phyloP scores from a whole-genome alignment of 1,284 basidiomycete species.

The Exobasidium cylindrosporum region DNA sequence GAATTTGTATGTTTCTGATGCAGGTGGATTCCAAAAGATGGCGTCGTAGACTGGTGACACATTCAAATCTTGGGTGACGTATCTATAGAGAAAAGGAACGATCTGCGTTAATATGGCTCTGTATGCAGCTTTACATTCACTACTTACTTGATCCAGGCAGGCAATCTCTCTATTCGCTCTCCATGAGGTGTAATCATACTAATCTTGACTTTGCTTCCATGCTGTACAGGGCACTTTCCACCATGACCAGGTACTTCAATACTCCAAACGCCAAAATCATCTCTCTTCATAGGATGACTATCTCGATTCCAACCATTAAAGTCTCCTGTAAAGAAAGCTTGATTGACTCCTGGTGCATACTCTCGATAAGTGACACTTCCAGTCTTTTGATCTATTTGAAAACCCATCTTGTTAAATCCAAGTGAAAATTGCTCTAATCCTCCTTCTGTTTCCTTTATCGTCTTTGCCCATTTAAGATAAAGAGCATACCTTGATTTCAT shows the following conservation, averaged over 20 bases:
- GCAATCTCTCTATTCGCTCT: conserved; percentile 81
- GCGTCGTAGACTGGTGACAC: conserved; percentile 92
- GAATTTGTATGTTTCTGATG: conserved; percentile 71
- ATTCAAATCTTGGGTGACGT: conserved; percentile 87
- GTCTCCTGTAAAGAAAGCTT: conserved; percentile 85
- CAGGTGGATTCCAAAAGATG: conserved; percentile 94
- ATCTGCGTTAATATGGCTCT: neutral
- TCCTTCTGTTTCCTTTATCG: conserved; percentile 39
- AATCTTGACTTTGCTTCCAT: conserved; percentile 85
- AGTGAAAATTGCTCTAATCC: conserved; percentile 84
- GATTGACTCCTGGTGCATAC: conserved; percentile 87
- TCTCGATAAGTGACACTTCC: conserved; percentile 81
- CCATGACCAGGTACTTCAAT: conserved; percentile 66
- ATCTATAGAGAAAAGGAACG: conserved; percentile 48
- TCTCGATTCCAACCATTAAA: conserved; percentile 89
- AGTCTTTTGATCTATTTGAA: conserved; percentile 67
- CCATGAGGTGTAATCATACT: conserved; percentile 67
- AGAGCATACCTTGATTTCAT: conserved; percentile 36
- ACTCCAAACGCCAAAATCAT: conserved; percentile 90
- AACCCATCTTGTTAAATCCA: conserved; percentile 80
- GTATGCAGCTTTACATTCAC: too few species aligned
- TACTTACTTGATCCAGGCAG: conserved; percentile 75
- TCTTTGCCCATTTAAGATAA: conserved; percentile 36
- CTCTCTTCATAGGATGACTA: conserved; percentile 75
- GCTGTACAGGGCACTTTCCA: conserved; percentile 79